These are phyloP conservation scores for Coix lacrymajobi DNA, from an alignment of 176 grass and related monocot genomes.

Conservation along the genomic window DNA sequence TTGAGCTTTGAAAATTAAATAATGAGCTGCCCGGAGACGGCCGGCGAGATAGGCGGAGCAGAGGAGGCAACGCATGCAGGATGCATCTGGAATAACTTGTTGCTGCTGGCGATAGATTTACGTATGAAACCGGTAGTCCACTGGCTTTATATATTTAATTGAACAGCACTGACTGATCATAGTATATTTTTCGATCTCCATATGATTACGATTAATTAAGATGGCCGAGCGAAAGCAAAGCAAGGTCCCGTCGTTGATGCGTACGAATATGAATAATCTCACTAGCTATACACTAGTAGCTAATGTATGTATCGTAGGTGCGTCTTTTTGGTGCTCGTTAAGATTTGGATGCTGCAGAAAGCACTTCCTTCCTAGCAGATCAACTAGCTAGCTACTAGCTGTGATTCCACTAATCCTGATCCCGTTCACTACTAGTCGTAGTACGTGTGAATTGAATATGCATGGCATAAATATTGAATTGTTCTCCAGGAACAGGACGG, in stretches of 20 bases:
- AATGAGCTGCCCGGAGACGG: background rate
- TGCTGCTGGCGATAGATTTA: background rate
- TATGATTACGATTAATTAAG: background rate
- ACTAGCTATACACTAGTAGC: background rate
- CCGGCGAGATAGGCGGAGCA: slow-evolving; percentile 25
- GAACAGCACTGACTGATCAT: background rate
- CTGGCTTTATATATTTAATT: background rate
- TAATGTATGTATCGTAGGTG: background rate
- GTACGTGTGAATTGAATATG: slow-evolving; percentile 22
- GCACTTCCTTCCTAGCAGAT: background rate
- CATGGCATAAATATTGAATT: background rate
- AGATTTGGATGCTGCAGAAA: slow-evolving; percentile 18
- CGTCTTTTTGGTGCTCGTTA: slow-evolving; percentile 30
- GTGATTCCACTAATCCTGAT: slow-evolving; percentile 17
- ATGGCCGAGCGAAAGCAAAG: background rate
- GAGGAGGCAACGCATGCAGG: background rate
- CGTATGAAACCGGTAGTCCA: slow-evolving; percentile 3
- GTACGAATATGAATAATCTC: slow-evolving; percentile 6
- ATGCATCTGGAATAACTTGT: background rate
- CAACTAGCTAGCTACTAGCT: slow-evolving; percentile 5
- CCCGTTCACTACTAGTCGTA: slow-evolving; percentile 14
- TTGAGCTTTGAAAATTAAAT: background rate
- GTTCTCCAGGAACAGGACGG: background rate
- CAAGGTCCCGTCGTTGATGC: background rate
- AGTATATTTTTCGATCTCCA: background rate